Evolutionary conservation across 164 flowering plant genomes (phyloP).

Genomic region (Magnolia officinalis): DNA sequence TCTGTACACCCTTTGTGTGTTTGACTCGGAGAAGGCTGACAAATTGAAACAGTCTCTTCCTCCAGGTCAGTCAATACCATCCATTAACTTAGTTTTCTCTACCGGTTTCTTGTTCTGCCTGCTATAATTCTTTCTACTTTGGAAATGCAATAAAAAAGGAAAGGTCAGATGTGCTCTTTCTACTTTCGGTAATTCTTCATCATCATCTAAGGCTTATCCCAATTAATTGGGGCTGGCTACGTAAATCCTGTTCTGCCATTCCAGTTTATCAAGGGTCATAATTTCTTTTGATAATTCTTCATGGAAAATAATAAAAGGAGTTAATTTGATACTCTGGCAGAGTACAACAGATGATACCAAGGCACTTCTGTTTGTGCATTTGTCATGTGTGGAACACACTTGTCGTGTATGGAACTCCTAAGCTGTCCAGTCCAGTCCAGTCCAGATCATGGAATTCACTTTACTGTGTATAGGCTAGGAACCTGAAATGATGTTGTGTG

Average conservation of each 20-base stretch:
- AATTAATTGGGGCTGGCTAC: neutral
- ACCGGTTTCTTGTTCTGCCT: neutral
- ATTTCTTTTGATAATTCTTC: too few species aligned
- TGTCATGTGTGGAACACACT: too few species aligned
- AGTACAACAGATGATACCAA: too few species aligned
- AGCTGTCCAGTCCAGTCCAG: too few species aligned
- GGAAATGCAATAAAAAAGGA: too few species aligned
- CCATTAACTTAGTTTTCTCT: neutral
- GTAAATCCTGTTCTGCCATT: neutral
- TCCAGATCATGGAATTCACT: too few species aligned
- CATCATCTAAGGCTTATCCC: neutral
- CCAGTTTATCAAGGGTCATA: neutral
- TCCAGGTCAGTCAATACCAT: slow-evolving; percentile 39
- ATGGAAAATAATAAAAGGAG: neutral
- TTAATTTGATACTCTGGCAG: neutral
- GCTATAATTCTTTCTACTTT: too few species aligned
- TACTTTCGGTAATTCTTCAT: neutral
- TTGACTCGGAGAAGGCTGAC: slow-evolving; percentile 70
- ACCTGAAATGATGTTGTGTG: too few species aligned
- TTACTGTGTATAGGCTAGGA: too few species aligned
- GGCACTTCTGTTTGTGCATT: too few species aligned
- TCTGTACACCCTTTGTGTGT: slow-evolving; percentile 69
- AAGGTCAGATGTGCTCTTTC: neutral
- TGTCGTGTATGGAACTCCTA: too few species aligned
- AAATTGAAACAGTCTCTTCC: slow-evolving; percentile 91